Percentiles rank a stretch among this genome's conserved stretches.
Evolutionary conservation across 768 basidiomycete genomes (phyloP).

Genomic region (Mycena polygramma): DNA sequence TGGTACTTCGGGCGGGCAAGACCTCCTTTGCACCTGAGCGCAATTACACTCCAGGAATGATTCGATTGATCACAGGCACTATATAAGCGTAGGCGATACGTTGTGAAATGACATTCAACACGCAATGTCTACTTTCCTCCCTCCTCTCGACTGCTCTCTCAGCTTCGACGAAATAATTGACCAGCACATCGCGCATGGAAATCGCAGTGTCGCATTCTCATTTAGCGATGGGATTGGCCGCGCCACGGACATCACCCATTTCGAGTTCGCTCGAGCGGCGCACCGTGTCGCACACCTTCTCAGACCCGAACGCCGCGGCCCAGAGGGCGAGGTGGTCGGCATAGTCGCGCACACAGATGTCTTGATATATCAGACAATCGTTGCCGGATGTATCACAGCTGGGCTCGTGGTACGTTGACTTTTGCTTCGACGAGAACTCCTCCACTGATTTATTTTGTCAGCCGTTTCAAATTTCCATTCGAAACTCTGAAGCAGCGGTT

Average conservation of each 20-base stretch:
- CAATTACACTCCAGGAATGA: too few relatives aligned
- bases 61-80: too few relatives aligned
- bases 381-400: conserved; percentile 53
- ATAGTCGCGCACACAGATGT: conserved; percentile 49
- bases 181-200: conserved; percentile 14
- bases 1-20: too few relatives aligned
- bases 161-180: conserved; percentile 27
- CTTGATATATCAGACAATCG: conserved; percentile 57
- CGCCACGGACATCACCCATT: conserved; percentile 49
- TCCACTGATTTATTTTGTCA: conserved; percentile 21
- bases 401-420: conserved; percentile 49
- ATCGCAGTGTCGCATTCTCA: conserved; percentile 18
- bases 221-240: conserved; percentile 43
- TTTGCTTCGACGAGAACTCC: neutral
- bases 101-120: conserved; percentile 6
- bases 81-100: neutral
- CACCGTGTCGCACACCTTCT: conserved; percentile 57
- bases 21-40: too few relatives aligned
- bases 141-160: conserved; percentile 31
- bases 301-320: conserved; percentile 49
- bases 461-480: conserved; percentile 58
- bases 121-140: conserved; percentile 20
- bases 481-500: conserved; percentile 53
- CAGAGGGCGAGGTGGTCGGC: conserved; percentile 51
- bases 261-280: conserved; percentile 60